Evolutionary conservation across 306 rosid genomes (phyloP), one percentile per base, ranked within the genome.

Genomic region (Oemleria cerasiformis): DNA sequence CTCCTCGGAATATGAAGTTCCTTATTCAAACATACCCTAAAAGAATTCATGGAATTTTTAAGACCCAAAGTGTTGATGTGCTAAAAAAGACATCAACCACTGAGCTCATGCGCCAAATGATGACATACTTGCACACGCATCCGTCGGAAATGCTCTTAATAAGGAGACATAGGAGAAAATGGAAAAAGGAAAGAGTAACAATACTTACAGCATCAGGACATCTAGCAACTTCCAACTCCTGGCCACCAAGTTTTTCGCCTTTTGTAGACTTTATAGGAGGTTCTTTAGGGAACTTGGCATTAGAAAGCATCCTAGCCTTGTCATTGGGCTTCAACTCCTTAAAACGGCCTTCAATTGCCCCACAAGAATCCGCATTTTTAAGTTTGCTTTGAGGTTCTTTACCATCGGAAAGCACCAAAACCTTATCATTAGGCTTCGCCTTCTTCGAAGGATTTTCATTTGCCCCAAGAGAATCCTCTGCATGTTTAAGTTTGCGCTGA

Each of bases 171-270:
- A 14, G 65, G 25, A 55, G 8, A 70, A 57, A 60, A 60, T 36
- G 45, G 14, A 42, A 55, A 56, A 53, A 34, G 42, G 17, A 39
- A 20, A 7, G 17, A 41, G 30, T 23, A 65, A 61, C 78, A 79
- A 40, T 75, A 86, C 96, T 91, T 89, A 94, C 92, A 65, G 73
- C 76, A 9, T 81, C 73, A 0, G 84, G 90, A 70, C 85, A 79
- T 67, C 58, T 77, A 60, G 92, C 68, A 69, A 86, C 90, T 73
- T 89, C 86, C 54, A 42, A 41, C 10, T 65, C 74, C 55, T 38
- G 65, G 40, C 54, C 67, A 73, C 79, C 87, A 19, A 68, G 58
- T 72, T 73, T 80, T 58, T 21, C 62, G 45, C 76, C 85, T 80
- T 42, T 70, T 12, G 40, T 57, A 67, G 71, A 47, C 30, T 20